Base-by-base conservation (phyloP, 2,329 filamentous ascomycete species). In the Neonectria hederae region DNA sequence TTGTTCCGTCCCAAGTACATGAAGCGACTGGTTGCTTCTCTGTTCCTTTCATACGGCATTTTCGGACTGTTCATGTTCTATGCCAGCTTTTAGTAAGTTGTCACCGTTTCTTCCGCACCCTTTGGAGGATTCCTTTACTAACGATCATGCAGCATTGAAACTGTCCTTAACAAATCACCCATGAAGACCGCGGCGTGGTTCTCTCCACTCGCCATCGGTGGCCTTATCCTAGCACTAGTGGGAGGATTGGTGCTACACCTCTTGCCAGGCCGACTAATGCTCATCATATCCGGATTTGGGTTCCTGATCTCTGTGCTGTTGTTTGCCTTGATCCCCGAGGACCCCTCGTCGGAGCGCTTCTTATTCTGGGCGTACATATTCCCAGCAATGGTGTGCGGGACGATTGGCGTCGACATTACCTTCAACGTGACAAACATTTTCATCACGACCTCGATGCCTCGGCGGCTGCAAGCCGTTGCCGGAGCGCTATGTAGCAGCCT, bases 351-450 rank as follows among this genome's bases (percentile, higher is more conserved):
- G 40, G 73, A 69, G 17, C 61, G 49, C 54, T 74, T 71, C 62
- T 58, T 75, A 54, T 91, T 91, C 81, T 94, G 91, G 92, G 86
- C 89, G 0, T 94, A 86, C 74, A 83, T 92, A 22, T 92, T 94
- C 75, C 89, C 91, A 0, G 80, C 86, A 51, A 90, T 91, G 88
- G 75, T 90, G 7, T 87, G 87, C 68, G 86, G 84, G 14, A 94
- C 92, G 0, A 82, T 93, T 45, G 90, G 90, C 14, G 88, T 94
- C 64, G 92, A 94, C 74, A 88, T 93, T 63, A 88, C 87, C 14
- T 94, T 90, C 80, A 92, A 90, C 73, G 85, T 94, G 2, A 87
- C 89, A n/a, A 93, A 91, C 73, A 86, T 94, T 67, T 94, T 92
- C 77, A 90, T 93, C 75, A 93, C 91, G 0, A 93, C 90, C 0